phyloP scores from a whole-genome alignment of 768 basidiomycete species.

The Daedaleopsis sinensis region DNA sequence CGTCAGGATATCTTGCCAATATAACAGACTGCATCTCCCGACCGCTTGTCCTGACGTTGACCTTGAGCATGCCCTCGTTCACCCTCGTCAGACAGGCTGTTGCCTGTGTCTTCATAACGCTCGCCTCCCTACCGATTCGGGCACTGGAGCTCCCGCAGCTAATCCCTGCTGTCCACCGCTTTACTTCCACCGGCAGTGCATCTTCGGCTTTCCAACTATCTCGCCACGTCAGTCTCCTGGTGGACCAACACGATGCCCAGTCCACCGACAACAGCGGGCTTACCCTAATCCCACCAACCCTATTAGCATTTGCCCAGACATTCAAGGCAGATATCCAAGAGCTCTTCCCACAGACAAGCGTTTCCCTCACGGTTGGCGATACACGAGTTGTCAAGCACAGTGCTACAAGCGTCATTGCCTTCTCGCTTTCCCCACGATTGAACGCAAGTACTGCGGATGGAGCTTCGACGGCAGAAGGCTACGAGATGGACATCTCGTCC shows the following conservation, averaged over 20 bases:
- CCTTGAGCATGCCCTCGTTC: not conserved
- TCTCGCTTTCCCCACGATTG: conserved; percentile 11
- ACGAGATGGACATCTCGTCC: conserved; percentile 21
- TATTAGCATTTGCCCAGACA: conserved; percentile 24
- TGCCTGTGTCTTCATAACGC: not conserved
- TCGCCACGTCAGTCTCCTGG: conserved; percentile 15
- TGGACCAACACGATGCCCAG: conserved; percentile 18
- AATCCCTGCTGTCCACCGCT: conserved; percentile 23
- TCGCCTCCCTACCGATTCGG: not conserved
- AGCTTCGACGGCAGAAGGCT: conserved; percentile 26
- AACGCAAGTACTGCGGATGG: conserved; percentile 24
- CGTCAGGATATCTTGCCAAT: not conserved
- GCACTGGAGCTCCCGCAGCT: conserved; percentile 11
- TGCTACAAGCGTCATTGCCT: conserved; percentile 11
- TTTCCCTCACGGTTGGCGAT: conserved; percentile 9
- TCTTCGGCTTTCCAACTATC: conserved; percentile 14
- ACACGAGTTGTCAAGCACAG: not conserved
- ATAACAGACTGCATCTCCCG: not conserved
- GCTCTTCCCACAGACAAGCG: conserved; percentile 19
- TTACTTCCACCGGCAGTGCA: not conserved
- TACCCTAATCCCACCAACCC: conserved; percentile 29
- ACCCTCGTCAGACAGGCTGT: not conserved
- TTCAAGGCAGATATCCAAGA: conserved; percentile 28
- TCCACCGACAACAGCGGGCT: conserved; percentile 21
- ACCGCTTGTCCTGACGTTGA: not conserved